Evolutionary conservation across 148 eudicot species (phyloP).

Genomic region (Rhododendron henanense): DNA sequence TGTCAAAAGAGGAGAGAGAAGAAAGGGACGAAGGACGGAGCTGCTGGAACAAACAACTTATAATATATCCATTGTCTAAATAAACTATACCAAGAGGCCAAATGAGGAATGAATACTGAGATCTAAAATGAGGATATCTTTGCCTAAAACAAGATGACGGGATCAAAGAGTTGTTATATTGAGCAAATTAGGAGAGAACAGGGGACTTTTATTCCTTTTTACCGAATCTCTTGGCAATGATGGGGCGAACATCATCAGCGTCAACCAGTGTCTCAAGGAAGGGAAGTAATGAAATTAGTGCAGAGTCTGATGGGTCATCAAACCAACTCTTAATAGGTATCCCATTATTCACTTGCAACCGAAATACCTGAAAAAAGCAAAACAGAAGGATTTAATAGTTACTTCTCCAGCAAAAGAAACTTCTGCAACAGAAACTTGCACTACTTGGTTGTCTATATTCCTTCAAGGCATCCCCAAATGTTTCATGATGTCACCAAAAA

Average conservation of each 20-base stretch:
- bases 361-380: conserved; percentile 73
- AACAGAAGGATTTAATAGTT: conserved; percentile 6
- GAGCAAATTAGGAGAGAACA: conserved; percentile 50
- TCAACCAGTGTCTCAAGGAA: conserved; percentile 84
- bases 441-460: neutral
- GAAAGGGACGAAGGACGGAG: conserved; percentile 8
- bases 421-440: neutral
- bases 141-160: conserved; percentile 31
- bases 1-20: neutral
- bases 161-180: conserved; percentile 36
- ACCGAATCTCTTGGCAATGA: conserved; percentile 88
- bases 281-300: conserved; percentile 75
- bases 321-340: conserved; percentile 99
- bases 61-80: conserved; percentile 7
- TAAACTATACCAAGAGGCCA: conserved; percentile 8
- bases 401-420: conserved; percentile 6
- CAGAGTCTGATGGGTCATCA: conserved; percentile 87
- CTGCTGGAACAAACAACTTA: neutral
- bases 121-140: conserved; percentile 38
- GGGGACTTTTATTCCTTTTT: conserved; percentile 88
- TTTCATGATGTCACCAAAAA: conserved; percentile 2
- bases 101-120: conserved; percentile 13
- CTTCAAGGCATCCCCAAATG: neutral
- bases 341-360: conserved; percentile 95
- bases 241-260: conserved; percentile 94